A percentile compares a stretch with the other conserved stretches of the same genome.
Conservation (phyloP, 2,329 filamentous ascomycete genomes). For the Botryosphaeria dothidea region DNA sequence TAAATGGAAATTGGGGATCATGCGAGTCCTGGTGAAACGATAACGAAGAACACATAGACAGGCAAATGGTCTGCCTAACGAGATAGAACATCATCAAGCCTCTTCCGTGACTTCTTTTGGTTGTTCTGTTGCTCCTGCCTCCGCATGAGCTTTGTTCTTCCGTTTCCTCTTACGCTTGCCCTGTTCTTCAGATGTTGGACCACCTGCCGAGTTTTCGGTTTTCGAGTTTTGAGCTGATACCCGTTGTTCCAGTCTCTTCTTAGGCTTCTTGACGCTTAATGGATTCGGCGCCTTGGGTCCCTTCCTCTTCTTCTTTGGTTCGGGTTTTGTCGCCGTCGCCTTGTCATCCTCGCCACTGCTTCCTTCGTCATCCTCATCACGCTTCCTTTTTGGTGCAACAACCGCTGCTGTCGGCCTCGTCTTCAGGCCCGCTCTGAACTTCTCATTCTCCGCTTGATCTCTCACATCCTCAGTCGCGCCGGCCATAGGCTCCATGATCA, state of each 20-base stretch:
- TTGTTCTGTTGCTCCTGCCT: constrained; percentile 21
- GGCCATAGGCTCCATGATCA: constrained; percentile 79
- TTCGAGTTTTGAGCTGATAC: constrained; percentile 18
- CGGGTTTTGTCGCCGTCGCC: constrained; percentile 42
- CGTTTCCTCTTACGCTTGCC: constrained; percentile 40
- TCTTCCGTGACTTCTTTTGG: neutral
- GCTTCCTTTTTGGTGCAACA: constrained; percentile 37
- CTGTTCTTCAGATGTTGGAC: constrained; percentile 26
- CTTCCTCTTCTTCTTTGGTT: constrained; percentile 54
- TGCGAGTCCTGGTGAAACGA: neutral
- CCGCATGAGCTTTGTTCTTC: constrained; percentile 40
- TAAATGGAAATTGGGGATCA: constrained; percentile 12
- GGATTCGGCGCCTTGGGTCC: constrained; percentile 72
- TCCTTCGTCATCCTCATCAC: constrained; percentile 52
- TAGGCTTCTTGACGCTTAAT: constrained; percentile 65
- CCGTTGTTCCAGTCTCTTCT: constrained; percentile 16
- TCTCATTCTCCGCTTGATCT: constrained; percentile 69
- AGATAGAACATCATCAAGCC: constrained; percentile 1
- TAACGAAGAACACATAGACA: constrained; percentile 12
- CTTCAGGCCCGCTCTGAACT: constrained; percentile 71
- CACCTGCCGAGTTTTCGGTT: constrained; percentile 22
- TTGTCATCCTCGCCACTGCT: constrained; percentile 26
- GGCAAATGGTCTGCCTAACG: neutral
- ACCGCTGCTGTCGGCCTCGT: constrained; percentile 28
- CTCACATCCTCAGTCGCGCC: constrained; percentile 63